Percentiles rank a stretch among this genome's conserved stretches.
Conservation (phyloP, 345 rosid species). For the Lepidium didymum region DNA sequence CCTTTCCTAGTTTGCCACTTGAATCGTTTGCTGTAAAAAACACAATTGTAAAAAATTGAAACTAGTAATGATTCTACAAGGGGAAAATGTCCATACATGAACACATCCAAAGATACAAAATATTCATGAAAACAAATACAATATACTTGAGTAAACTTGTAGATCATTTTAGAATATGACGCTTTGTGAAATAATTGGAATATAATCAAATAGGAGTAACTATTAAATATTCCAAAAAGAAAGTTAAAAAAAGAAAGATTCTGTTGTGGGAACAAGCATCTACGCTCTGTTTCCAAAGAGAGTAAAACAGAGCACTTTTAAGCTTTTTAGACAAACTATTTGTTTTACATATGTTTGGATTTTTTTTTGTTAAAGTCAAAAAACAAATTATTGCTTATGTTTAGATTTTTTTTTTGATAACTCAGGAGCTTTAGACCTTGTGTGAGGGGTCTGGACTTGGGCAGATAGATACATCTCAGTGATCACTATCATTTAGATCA, state of each 20-base stretch:
- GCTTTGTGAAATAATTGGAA: not conserved
- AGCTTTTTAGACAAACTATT: not conserved
- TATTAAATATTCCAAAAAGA: not conserved
- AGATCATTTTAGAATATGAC: no score
- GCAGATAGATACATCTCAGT: not conserved
- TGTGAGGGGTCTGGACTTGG: no score
- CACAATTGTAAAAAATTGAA: not conserved
- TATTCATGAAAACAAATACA: no score
- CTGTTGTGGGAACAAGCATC: not conserved
- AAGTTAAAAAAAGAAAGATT: not conserved
- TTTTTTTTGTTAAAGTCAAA: no score
- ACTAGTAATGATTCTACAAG: not conserved
- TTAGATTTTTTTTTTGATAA: no score
- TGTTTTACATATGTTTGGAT: no score
- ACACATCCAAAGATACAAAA: not conserved
- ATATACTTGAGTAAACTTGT: no score
- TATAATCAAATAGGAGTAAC: not conserved
- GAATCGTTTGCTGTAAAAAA: slow-evolving; percentile 26
- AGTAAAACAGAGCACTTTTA: not conserved
- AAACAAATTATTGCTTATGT: no score
- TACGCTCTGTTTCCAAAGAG: not conserved
- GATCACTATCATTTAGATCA: not conserved
- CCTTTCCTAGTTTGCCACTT: slow-evolving; percentile 49
- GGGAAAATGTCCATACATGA: not conserved
- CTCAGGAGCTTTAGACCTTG: no score